Evolutionary conservation across 31 red algal genomes (phyloP).

Genomic region (Bonnemaisonia californica): DNA sequence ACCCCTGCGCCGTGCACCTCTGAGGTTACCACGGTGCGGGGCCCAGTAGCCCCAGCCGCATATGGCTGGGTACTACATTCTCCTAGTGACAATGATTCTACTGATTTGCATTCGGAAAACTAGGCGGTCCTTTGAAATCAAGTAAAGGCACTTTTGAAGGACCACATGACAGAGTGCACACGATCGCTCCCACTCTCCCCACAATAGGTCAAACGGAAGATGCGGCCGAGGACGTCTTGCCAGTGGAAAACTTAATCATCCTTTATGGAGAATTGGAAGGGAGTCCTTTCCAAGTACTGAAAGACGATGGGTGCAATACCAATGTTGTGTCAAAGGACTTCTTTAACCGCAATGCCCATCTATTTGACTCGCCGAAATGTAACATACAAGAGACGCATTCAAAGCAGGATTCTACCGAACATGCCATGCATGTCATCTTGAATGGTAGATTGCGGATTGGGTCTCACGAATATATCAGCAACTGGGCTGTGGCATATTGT

Average conservation of each 20-base stretch:
- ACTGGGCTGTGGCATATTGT: background rate
- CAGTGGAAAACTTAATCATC: background rate
- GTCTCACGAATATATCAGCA: background rate
- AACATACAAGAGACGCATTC: background rate
- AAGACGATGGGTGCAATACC: background rate
- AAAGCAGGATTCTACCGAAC: background rate
- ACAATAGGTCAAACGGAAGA: background rate
- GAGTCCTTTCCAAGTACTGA: background rate
- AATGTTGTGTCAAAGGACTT: background rate
- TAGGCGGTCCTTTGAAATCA: background rate
- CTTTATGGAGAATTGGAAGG: background rate
- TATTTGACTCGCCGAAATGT: background rate
- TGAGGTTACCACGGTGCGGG: too few species aligned
- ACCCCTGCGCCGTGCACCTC: too few species aligned
- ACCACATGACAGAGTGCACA: background rate
- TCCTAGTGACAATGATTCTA: too few species aligned
- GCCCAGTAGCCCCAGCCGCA: too few species aligned
- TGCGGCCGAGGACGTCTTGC: background rate
- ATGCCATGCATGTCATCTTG: background rate
- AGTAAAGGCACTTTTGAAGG: background rate
- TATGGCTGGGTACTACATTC: too few species aligned
- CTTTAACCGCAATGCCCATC: background rate
- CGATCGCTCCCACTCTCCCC: background rate
- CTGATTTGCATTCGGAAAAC: background rate
- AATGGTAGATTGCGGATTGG: background rate